Evolutionary conservation across 306 rosid species (phyloP), one percentile per base, ranked within the genome.

Genomic region (Cucurbita maxima): DNA sequence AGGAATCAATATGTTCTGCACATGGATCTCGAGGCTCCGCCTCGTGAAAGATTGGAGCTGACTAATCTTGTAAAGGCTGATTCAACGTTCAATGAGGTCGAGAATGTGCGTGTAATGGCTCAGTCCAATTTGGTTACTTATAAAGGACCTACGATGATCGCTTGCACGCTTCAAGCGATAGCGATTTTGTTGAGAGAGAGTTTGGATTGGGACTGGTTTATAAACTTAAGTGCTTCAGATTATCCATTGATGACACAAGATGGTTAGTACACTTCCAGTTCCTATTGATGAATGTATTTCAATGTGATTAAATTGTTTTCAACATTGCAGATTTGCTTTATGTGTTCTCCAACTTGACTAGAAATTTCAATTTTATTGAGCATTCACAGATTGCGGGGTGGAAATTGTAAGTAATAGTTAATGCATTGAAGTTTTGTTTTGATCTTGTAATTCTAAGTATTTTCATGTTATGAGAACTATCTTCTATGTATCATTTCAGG

Each of bases 121-220:
- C 88, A 80, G 53, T 75, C 84, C 34, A 94, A 94, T 82, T 83
- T 91, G 89, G 97, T 94, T 56, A 95, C 99, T 37, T 95, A 94
- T 73, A 94, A 94, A 81, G 99, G 99, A 69, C 99, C 99, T 63
- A 89, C 97, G 0, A 94, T 94, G 99, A 91, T 94, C 76, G 99
- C 99, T 79, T 89, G 91, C 75, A 94, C 99, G 43, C 91, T 94
- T 56, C 99, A 94, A 86, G 99, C 99, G 1, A 88, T 94, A 76
- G 84, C 99, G 22, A 85, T 94, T 80, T 78, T 94, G 57, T 83
- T 94, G 96, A 89, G 81, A 83, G 97, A 94, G 84, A 86, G 89
- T 78, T 55, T 63, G 44, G 82, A 86, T 43, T 86, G 89, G 89
- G 85, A 94, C 84, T 94, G 97, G 97, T 89, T 94, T 75, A 86